Base-by-base conservation (phyloP, 2,329 filamentous ascomycete genomes). In the Botryotinia convoluta region DNA sequence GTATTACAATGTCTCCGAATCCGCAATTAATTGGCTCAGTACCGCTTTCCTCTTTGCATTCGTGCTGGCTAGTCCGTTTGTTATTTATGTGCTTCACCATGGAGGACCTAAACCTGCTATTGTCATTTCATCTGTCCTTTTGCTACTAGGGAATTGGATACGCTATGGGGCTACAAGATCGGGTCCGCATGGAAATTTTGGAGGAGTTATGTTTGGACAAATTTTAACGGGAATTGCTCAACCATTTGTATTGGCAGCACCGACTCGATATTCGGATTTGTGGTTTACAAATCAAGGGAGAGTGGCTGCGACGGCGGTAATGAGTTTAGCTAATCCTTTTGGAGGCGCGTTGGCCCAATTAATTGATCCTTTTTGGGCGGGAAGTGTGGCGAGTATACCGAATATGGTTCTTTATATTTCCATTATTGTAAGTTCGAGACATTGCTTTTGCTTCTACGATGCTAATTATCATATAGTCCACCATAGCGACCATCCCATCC, bases 221-320 rank as follows among this genome's bases (percentile, higher is more conserved):
- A 92, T 98, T 81, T 82, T 99, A 74, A 94, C 93, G 70, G 96
- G 95, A 0, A 86, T 98, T 57, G 91, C 94, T 0, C 96, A 99
- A 81, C 95, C 96, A 0, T 98, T 98, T 81, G 93, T 97, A 20
- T 88, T 98, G 16, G 90, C 92, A 10, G 94, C 95, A 0, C 95
- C 96, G 0, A 95, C 96, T 0, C 87, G 93, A 75, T 99, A 97
- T 83, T 96, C 93, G 72, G 95, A 98, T 81, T 85, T 97, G 74
- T 98, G 96, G 96, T 98, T 98, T 83, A 95, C 93, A 2, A 91
- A 92, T 78, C 85, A 86, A 18, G 95, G 95, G 12, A 89, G 96
- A 72, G 93, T 97, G 20, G 91, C 92, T 71, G 95, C 95, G 29
- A 98, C 95, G 0, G 96, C 95, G 1, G 80, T 97, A 51, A 91